A percentile compares a stretch with the other conserved stretches of the same genome.
These are phyloP conservation scores for Adansonia digitata DNA, from an alignment of 345 rosid species.

Conservation along the genomic window DNA sequence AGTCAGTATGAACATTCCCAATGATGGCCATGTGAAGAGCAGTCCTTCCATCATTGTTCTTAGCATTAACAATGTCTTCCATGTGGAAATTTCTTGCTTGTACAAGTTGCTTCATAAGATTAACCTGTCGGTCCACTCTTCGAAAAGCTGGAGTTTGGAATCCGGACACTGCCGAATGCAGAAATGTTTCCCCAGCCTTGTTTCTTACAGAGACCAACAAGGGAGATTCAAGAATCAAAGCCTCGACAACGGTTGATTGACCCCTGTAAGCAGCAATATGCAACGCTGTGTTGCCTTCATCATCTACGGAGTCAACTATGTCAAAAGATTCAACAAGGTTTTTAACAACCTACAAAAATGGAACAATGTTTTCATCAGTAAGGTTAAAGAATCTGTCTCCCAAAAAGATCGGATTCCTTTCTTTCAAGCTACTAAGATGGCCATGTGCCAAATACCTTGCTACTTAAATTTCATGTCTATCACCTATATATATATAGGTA, in stretches of 20 bases:
- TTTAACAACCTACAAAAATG: slow-evolving; percentile 52
- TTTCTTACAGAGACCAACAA: slow-evolving; percentile 41
- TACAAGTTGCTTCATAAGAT: slow-evolving; percentile 57
- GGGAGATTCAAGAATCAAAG: slow-evolving; percentile 51
- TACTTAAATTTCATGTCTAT: background rate
- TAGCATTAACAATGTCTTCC: slow-evolving; percentile 48
- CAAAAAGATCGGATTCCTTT: background rate
- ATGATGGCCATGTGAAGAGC: slow-evolving; percentile 80
- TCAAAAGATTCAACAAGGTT: slow-evolving; percentile 48
- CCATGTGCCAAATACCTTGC: background rate
- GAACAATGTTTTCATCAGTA: background rate
- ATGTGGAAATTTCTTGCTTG: slow-evolving; percentile 25
- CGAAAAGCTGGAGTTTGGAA: slow-evolving; percentile 68
- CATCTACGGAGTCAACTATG: slow-evolving; percentile 42
- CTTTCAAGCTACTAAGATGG: background rate
- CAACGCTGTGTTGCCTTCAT: slow-evolving; percentile 70
- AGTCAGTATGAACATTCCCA: slow-evolving; percentile 55
- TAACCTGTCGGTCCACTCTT: slow-evolving; percentile 68
- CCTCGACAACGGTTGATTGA: slow-evolving; percentile 52
- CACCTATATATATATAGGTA: background rate
- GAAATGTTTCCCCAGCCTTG: slow-evolving; percentile 74
- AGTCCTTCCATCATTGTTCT: slow-evolving; percentile 62
- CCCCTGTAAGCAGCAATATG: slow-evolving; percentile 77
- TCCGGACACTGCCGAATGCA: slow-evolving; percentile 72
- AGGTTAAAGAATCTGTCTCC: background rate